A percentile compares a stretch with the other conserved stretches of the same genome.
Conservation (phyloP, 2,329 filamentous ascomycete genomes). For the Cladosporium sp. region DNA sequence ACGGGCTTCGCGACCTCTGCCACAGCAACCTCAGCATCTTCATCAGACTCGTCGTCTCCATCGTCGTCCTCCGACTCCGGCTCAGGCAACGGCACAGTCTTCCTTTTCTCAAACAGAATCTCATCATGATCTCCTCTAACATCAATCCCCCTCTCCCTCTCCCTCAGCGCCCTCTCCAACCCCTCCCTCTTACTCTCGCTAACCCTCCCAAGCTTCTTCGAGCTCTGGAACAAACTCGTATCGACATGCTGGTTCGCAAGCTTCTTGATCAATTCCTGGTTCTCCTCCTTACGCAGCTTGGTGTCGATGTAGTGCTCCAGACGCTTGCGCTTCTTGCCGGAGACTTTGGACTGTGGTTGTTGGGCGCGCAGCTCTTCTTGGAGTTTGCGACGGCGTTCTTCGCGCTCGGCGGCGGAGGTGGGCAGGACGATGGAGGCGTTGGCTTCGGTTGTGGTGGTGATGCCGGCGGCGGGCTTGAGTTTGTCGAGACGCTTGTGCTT, state of each 20-base stretch:
- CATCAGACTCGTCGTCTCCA: conserved; percentile 6
- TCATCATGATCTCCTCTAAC: conserved; percentile 53
- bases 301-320: conserved; percentile 77
- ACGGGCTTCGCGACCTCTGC: not conserved
- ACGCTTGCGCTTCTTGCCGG: conserved; percentile 67
- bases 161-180: conserved; percentile 64
- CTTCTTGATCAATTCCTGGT: conserved; percentile 78
- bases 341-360: conserved; percentile 58
- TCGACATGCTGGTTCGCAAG: conserved; percentile 78
- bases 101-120: conserved; percentile 54
- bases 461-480: conserved; percentile 35
- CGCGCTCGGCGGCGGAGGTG: conserved; percentile 54
- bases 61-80: conserved; percentile 14
- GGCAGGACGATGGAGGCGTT: conserved; percentile 56
- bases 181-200: conserved; percentile 71
- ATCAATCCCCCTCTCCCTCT: conserved; percentile 65
- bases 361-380: conserved; percentile 57
- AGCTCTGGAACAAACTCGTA: conserved; percentile 77
- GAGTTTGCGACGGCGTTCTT: conserved; percentile 55
- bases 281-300: conserved; percentile 94
- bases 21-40: not conserved
- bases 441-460: conserved; percentile 48
- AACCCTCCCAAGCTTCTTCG: conserved; percentile 71
- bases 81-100: conserved; percentile 24
- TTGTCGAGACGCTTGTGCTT: conserved; percentile 68